These are phyloP conservation scores for Rubroboletus satanas DNA, from an alignment of 768 basidiomycete genomes.

Conservation along the genomic window DNA sequence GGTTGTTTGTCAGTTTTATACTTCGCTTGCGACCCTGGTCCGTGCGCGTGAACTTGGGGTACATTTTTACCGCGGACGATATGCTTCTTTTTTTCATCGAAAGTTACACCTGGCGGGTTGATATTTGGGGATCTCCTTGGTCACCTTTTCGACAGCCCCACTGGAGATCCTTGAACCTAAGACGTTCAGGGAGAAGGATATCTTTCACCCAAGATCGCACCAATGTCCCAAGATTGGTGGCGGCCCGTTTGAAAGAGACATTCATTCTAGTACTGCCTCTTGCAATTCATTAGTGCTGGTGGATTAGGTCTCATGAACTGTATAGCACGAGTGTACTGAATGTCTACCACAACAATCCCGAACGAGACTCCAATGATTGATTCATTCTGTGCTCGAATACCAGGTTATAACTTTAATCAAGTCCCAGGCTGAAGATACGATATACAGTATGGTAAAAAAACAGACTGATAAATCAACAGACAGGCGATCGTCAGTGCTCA, in stretches of 20 bases:
- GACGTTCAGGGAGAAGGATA: constrained; percentile 51
- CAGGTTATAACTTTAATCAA: not conserved
- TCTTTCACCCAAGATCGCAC: constrained; percentile 69
- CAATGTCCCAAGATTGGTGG: constrained; percentile 41
- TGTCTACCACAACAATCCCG: not conserved
- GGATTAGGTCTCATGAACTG: not conserved
- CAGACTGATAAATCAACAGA: not conserved
- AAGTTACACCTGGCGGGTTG: constrained; percentile 70
- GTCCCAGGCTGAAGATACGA: not conserved
- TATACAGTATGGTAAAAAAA: not conserved
- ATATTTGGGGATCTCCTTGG: constrained; percentile 62
- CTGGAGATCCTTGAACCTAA: constrained; percentile 54
- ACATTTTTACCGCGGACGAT: constrained; percentile 2
- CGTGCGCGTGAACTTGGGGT: constrained; percentile 42
- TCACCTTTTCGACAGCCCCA: constrained; percentile 18
- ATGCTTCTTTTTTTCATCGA: constrained; percentile 37
- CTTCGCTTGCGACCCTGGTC: constrained; percentile 36
- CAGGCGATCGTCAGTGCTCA: constrained; percentile 53
- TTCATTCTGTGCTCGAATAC: not conserved
- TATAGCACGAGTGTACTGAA: not conserved
- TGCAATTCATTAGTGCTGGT: not conserved
- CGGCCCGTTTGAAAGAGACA: constrained; percentile 67
- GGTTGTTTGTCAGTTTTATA: constrained; percentile 27
- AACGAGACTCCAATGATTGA: not conserved
- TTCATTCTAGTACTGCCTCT: not conserved